Base-by-base conservation (phyloP, 2,329 filamentous ascomycete species). In the Cladosporium sp. region DNA sequence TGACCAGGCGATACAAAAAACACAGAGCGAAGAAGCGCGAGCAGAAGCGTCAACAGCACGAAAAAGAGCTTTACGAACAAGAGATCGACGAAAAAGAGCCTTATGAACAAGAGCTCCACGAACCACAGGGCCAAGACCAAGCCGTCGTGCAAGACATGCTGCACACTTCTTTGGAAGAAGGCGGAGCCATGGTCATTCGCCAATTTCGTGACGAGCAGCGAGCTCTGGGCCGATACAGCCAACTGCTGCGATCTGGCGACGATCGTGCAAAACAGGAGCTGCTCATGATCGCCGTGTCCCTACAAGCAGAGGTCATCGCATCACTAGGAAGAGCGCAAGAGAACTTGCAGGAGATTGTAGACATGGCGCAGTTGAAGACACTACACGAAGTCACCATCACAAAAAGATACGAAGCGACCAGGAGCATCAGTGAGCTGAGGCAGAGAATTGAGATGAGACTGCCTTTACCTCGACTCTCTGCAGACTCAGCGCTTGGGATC, bases 131-230 rank as follows among this genome's bases (percentile, higher is more conserved):
- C 21, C 64, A 72, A 21, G 28, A 55, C 5, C 28, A 55, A 29
- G 28, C 28, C 12, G 75, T 76, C 53, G 72, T 78, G 46, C 76
- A 79, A 62, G 76, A 76, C 53, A 76, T 76, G 62, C 69, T 81
- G 8, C 75, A 78, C 65, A 72, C 75, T 16, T 78, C 78, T 14
- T 72, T 81, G 16, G 67, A 76, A 31, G 74, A 74, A 18, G 78
- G 76, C 40, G 78, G 65, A 75, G 80, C 21, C 77, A 81, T 55
- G 73, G 75, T 59, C 74, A 74, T 59, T 69, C 80, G 23, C 75
- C 80, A 65, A 72, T 79, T 63, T 77, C 75, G n/a, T 70, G 73
- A 44, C 72, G 77, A 50, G 74, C 75, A 46, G 73, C 75, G 29
- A 70, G 73, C 53, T 74, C 0, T 68, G 73, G 11, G 67, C 79